Percentiles rank a stretch among this genome's conserved stretches.
Conservation (phyloP, 2,329 filamentous ascomycete genomes). For the Xylaria multiplex region DNA sequence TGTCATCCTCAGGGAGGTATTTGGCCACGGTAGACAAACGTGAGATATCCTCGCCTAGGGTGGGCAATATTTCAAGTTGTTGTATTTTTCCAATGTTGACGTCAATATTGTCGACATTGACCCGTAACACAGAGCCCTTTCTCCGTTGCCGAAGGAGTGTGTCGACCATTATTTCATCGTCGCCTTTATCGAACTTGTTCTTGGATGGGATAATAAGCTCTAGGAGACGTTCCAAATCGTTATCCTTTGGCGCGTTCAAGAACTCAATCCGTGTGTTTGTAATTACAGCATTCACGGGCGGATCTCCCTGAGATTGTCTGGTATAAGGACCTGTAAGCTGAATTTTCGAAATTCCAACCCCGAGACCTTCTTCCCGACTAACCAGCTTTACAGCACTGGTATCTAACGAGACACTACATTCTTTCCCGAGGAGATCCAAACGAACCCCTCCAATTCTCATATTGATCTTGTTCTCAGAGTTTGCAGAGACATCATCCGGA, state of each 20-base stretch:
- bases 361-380: constrained; percentile 76
- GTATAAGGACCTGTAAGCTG: constrained; percentile 76
- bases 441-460: constrained; percentile 78
- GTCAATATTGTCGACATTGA: constrained; percentile 72
- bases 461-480: constrained; percentile 74
- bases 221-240: constrained; percentile 83
- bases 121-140: constrained; percentile 83
- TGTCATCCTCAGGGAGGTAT: constrained; percentile 94
- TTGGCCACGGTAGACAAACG: constrained; percentile 89
- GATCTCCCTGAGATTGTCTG: constrained; percentile 61
- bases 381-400: constrained; percentile 86
- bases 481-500: constrained; percentile 58
- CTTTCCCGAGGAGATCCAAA: constrained; percentile 80
- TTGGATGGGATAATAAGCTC: constrained; percentile 91
- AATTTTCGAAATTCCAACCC: constrained; percentile 79
- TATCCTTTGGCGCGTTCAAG: constrained; percentile 75
- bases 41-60: constrained; percentile 79
- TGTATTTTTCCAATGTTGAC: constrained; percentile 70
- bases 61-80: constrained; percentile 73
- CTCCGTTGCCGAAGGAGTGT: constrained; percentile 86
- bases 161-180: constrained; percentile 95
- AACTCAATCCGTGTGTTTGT: constrained; percentile 77
- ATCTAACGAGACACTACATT: constrained; percentile 77
- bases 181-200: constrained; percentile 83
- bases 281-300: constrained; percentile 71